Percentiles rank a stretch among this genome's conserved stretches.
These are phyloP conservation scores for Russula abietina DNA, from an alignment of 768 basidiomycete genomes.

Conservation along the genomic window DNA sequence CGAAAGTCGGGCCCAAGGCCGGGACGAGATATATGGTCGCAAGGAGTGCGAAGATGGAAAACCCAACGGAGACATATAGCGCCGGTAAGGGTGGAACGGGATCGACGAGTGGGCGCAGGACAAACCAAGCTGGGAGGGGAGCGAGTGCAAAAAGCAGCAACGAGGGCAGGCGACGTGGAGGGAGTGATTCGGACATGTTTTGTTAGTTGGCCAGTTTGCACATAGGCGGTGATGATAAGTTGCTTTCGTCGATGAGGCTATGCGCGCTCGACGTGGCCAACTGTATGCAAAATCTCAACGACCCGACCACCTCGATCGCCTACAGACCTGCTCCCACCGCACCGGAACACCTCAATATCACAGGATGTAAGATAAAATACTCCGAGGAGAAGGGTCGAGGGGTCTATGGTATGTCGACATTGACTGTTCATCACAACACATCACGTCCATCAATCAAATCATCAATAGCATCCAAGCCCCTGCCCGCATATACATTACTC, in stretches of 20 bases:
- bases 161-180: constrained; percentile 20
- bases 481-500: constrained; percentile 59
- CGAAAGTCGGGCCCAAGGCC: constrained; percentile 72
- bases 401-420: constrained; percentile 48
- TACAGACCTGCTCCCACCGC: constrained; percentile 1
- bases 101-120: constrained; percentile 63
- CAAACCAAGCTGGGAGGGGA: constrained; percentile 68
- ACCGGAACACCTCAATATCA: constrained; percentile 16
- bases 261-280: constrained; percentile 15
- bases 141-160: constrained; percentile 52
- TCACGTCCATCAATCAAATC: not conserved
- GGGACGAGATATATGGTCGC: constrained; percentile 75
- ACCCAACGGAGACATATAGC: constrained; percentile 73
- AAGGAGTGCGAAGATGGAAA: constrained; percentile 77
- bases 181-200: constrained; percentile 18
- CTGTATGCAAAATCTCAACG: constrained; percentile 19
- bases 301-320: constrained; percentile 12
- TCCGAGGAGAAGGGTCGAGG: constrained; percentile 51
- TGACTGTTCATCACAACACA: not conserved
- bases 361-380: constrained; percentile 44
- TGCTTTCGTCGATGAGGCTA: not conserved
- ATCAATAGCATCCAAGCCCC: constrained; percentile 41
- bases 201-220: not conserved
- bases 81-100: constrained; percentile 65
- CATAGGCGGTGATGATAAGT: not conserved